Conservation (phyloP, 1,284 basidiomycete species). For the Schizopora paradoxa region DNA sequence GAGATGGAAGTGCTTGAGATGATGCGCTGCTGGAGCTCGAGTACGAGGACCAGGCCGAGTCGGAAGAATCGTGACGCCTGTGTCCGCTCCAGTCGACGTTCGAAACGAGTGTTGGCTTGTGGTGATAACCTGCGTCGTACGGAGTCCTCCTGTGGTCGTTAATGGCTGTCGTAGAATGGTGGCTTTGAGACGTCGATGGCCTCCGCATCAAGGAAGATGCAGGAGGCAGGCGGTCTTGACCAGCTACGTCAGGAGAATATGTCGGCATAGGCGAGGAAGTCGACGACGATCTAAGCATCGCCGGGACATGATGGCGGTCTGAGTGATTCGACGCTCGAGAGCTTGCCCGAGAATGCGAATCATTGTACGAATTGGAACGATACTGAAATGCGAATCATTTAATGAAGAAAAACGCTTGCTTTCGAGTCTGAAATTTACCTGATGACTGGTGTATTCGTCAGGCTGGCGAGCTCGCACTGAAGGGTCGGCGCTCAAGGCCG, state of each 20-base stretch:
- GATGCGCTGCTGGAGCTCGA: constrained; percentile 12
- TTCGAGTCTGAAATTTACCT: no score
- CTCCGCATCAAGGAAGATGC: not conserved
- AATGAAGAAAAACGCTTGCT: no score
- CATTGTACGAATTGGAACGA: no score
- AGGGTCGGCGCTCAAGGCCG: constrained; percentile 25
- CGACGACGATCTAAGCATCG: no score
- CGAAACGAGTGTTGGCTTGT: not conserved
- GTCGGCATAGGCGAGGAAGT: no score
- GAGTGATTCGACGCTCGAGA: no score
- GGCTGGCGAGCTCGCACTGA: constrained; percentile 1
- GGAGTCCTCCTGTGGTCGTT: not conserved
- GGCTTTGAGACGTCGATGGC: not conserved
- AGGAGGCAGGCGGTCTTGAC: no score
- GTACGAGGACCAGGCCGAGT: constrained; percentile 14
- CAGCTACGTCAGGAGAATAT: no score
- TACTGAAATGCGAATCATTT: no score
- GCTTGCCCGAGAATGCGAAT: no score
- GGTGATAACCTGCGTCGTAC: not conserved
- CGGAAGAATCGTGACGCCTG: constrained; percentile 13
- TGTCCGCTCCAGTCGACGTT: constrained; percentile 6
- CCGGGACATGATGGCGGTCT: no score
- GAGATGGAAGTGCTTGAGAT: not conserved
- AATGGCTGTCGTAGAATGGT: not conserved
- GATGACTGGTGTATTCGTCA: no score